Percentiles rank a stretch among this genome's conserved stretches.
Conservation (phyloP, 257 asterid species). For the Jasminum sambac region DNA sequence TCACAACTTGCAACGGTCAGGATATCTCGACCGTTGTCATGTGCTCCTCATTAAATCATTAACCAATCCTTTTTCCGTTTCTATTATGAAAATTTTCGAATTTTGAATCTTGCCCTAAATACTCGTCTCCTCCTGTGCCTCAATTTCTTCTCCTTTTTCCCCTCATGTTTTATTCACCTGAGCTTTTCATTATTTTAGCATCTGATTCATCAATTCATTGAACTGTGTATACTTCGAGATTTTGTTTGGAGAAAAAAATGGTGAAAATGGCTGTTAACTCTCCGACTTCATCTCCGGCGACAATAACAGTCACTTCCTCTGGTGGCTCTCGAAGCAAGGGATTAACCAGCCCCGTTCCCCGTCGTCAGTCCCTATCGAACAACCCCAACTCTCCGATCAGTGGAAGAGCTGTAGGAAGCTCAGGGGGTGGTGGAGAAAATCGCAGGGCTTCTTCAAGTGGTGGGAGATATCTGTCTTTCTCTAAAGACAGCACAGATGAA, state of each 20-base stretch:
- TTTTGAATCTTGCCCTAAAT: conserved; percentile 30
- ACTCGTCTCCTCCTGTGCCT: conserved; percentile 2
- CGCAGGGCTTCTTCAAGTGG: conserved; percentile 45
- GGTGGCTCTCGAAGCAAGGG: conserved; percentile 59
- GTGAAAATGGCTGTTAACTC: conserved; percentile 64
- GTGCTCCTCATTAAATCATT: conserved; percentile 25
- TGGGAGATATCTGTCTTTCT: conserved; percentile 62
- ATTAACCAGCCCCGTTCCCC: conserved; percentile 72
- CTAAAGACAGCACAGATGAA: conserved; percentile 73
- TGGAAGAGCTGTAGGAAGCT: conserved; percentile 25
- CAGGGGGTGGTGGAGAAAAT: conserved; percentile 41
- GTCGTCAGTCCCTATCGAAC: conserved; percentile 72
- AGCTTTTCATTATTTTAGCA: not conserved
- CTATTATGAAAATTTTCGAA: conserved; percentile 34
- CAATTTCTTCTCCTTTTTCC: too few species aligned
- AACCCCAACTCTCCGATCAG: conserved; percentile 61
- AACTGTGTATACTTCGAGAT: not conserved
- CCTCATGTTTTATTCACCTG: conserved; percentile 1
- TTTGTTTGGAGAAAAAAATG: conserved; percentile 20
- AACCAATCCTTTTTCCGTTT: not conserved
- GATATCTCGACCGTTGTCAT: conserved; percentile 68
- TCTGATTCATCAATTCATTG: conserved; percentile 22
- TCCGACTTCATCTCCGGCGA: conserved; percentile 78
- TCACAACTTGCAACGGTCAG: conserved; percentile 37
- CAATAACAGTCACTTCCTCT: conserved; percentile 73